phyloP scores from a whole-genome alignment of 208 protist genomes.

The Vickermania ingenoplastis region DNA sequence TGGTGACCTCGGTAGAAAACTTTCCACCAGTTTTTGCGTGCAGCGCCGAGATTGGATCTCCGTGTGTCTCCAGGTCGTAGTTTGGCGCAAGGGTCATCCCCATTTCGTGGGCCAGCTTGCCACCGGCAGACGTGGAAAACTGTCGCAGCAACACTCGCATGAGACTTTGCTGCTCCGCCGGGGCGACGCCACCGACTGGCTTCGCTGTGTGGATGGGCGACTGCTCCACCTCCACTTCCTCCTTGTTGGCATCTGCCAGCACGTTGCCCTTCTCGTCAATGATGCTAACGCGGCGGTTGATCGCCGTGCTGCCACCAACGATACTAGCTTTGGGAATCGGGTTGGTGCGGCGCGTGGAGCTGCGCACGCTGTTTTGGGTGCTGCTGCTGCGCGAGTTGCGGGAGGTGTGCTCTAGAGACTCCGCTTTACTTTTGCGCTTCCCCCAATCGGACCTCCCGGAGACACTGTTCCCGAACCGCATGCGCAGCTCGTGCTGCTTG shows the following conservation, averaged over 20 bases:
- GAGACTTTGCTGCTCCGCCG: slow-evolving; percentile 31
- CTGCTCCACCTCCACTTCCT: background rate
- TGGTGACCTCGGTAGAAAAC: background rate
- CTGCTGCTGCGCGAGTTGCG: background rate
- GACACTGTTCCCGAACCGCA: too few species aligned
- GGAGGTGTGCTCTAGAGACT: background rate
- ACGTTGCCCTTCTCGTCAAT: background rate
- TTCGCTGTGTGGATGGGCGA: slow-evolving; percentile 10
- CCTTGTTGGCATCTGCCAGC: background rate
- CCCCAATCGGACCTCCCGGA: background rate
- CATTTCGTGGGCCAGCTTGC: slow-evolving; percentile 31
- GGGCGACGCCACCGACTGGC: slow-evolving; percentile 29
- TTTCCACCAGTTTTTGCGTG: slow-evolving; percentile 2
- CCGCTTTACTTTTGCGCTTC: slow-evolving; percentile 1
- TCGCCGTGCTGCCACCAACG: background rate
- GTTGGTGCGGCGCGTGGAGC: background rate
- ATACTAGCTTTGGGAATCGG: background rate
- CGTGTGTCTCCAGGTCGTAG: slow-evolving; percentile 27
- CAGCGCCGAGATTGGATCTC: slow-evolving; percentile 30
- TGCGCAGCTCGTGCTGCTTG: background rate
- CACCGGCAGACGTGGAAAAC: slow-evolving; percentile 23
- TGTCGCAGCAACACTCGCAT: slow-evolving; percentile 27
- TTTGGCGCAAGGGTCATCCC: slow-evolving; percentile 30
- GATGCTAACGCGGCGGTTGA: background rate
- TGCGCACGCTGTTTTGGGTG: background rate